Base-by-base conservation (phyloP, 495 filamentous ascomycete species). In the Rusavskia elegans region DNA sequence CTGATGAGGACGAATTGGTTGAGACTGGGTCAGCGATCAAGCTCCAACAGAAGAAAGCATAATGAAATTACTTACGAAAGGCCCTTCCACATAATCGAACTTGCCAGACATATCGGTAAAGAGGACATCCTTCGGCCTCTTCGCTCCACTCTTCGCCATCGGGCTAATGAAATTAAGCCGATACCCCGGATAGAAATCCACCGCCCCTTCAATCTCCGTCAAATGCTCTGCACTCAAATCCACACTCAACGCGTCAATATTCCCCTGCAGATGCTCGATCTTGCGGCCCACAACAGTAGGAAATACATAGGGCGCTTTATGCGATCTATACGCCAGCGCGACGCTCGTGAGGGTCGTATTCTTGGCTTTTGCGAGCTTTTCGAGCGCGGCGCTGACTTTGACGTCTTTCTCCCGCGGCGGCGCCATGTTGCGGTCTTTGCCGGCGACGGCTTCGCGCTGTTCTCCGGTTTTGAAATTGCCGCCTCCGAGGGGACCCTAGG, bases 301-400 rank as follows among this genome's bases (percentile, higher is more conserved):
- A 58, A 81, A 83, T 37, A 86, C 82, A 58, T 87, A 82, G 2
- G 83, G 80, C n/a, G 81, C 70, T 66, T 87, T 87, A 57, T 78
- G 73, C 71, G 80, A 75, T 0, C 87, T 79, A 61, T 89, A 89
- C 9, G 84, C 83, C 39, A 87, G 63, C 5, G 84, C 84, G 10
- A 71, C 56, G 45, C 55, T 59, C 0, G 67, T 68, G 17, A 76
- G 57, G 1, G 57, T 50, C 11, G 68, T 74, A 5, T 67, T 67
- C 57, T 79, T 78, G 45, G 60, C 63, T 5, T 72, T 68, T 0
- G 79, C 80, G 23, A 87, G 64, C 9, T 68, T 63, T 52, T 84
- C 82, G 11, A 89, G 68, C 0, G 70, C 71, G 30, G 63, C 54
- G 32, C 73, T 73, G 30, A 86, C 69, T 42, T 74, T 73, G 50